phyloP scores from a whole-genome alignment of 2,329 filamentous ascomycete genomes.

The Bipolaris bicolor region DNA sequence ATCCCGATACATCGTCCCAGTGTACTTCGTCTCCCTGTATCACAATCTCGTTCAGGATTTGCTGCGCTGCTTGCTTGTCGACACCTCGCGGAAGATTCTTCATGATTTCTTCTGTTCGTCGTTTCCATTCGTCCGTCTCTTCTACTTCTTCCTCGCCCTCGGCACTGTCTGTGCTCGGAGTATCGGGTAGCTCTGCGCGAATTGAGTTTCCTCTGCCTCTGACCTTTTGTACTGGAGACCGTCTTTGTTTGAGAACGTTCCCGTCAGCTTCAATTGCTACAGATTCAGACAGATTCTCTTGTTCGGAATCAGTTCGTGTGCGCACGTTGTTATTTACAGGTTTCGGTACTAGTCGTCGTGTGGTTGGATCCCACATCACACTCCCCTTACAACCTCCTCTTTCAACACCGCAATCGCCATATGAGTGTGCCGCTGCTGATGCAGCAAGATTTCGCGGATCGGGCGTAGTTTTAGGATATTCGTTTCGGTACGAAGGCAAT shows the following conservation, averaged over 20 bases:
- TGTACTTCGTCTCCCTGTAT: conserved; percentile 92
- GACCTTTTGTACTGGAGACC: conserved; percentile 34
- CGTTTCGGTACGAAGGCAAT: conserved; percentile 56
- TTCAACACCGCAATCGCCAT: conserved; percentile 29
- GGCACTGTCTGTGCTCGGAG: conserved; percentile 37
- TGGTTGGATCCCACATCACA: conserved; percentile 20
- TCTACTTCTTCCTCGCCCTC: conserved; percentile 29
- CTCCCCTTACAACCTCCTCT: conserved; percentile 25
- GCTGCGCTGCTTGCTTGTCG: conserved; percentile 80
- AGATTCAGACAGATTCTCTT: conserved; percentile 26
- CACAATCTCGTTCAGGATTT: conserved; percentile 95
- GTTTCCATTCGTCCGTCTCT: conserved; percentile 47
- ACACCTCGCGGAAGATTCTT: conserved; percentile 82
- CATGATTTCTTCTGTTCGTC: conserved; percentile 58
- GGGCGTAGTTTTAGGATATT: conserved; percentile 50
- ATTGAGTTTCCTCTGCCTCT: conserved; percentile 39
- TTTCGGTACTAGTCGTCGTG: conserved; percentile 18
- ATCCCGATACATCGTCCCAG: conserved; percentile 90
- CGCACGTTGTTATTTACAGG: conserved; percentile 23
- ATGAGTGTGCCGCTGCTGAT: conserved; percentile 43
- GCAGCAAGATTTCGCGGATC: conserved; percentile 36
- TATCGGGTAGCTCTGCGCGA: conserved; percentile 41
- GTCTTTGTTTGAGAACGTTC: conserved; percentile 24
- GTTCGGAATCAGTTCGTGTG: conserved; percentile 25
- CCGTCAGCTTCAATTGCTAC: conserved; percentile 30